These are phyloP conservation scores for Pseudocercospora eumusae DNA, from an alignment of 2,329 filamentous ascomycete species.

Conservation along the genomic window DNA sequence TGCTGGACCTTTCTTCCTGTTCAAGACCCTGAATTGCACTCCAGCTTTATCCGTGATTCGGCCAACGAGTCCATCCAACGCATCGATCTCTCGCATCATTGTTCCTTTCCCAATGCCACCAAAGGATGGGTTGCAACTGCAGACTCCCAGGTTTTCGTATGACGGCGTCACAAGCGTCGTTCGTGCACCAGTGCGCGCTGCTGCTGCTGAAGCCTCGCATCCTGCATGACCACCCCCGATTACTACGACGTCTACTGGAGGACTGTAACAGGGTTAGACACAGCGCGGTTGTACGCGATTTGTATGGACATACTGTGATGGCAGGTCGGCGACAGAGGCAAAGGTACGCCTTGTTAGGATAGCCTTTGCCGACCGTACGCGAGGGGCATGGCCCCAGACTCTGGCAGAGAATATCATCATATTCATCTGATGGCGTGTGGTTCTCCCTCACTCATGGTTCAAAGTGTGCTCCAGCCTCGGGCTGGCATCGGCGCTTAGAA, in stretches of 20 bases:
- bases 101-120: conserved; percentile 98
- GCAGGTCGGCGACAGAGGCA: conserved; percentile 47
- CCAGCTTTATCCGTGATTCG: conserved; percentile 90
- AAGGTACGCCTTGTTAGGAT: conserved; percentile 45
- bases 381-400: conserved; percentile 53
- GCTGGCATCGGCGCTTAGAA: not conserved
- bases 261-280: conserved; percentile 39
- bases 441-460: not conserved
- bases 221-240: conserved; percentile 96
- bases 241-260: conserved; percentile 74
- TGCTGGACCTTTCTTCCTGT: conserved; percentile 85
- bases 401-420: conserved; percentile 28
- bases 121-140: conserved; percentile 95
- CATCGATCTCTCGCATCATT: conserved; percentile 92
- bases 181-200: conserved; percentile 81
- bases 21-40: conserved; percentile 89
- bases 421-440: not conserved
- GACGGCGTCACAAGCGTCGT: conserved; percentile 90
- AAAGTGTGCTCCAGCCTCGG: not conserved
- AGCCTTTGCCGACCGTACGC: conserved; percentile 46
- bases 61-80: conserved; percentile 84
- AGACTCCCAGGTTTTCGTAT: conserved; percentile 84
- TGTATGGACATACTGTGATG: conserved; percentile 29
- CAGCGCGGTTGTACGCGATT: conserved; percentile 1
- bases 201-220: conserved; percentile 87